phyloP scores from a whole-genome alignment of 768 basidiomycete species.

The Amanita subjunquillea region DNA sequence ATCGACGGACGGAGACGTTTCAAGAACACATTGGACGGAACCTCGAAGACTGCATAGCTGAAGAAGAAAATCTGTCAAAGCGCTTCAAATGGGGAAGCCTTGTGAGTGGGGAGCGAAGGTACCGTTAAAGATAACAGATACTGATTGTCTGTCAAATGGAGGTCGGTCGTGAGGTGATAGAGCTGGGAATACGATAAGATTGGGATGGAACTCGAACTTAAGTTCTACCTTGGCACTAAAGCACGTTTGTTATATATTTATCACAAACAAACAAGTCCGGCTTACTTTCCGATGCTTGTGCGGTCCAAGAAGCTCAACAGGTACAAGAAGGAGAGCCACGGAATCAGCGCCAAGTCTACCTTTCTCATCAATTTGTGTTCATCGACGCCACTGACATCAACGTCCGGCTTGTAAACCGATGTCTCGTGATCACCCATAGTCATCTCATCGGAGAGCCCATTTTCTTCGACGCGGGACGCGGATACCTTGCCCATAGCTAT shows the following conservation, averaged over 20 bases:
- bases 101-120: slow-evolving; percentile 10
- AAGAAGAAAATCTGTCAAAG: slow-evolving; percentile 35
- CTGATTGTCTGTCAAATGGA: slow-evolving; percentile 55
- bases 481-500: neutral
- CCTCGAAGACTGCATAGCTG: slow-evolving; percentile 67
- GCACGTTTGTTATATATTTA: neutral
- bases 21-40: slow-evolving; percentile 65
- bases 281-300: slow-evolving; percentile 42
- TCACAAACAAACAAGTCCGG: slow-evolving; percentile 6
- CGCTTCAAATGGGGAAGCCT: neutral
- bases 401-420: slow-evolving; percentile 31
- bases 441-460: slow-evolving; percentile 17
- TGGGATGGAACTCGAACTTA: neutral
- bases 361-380: slow-evolving; percentile 64
- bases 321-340: slow-evolving; percentile 70
- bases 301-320: slow-evolving; percentile 57
- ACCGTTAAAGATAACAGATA: slow-evolving; percentile 58
- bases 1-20: slow-evolving; percentile 68
- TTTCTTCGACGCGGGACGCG: neutral
- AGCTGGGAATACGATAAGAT: slow-evolving; percentile 28
- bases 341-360: slow-evolving; percentile 54
- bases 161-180: slow-evolving; percentile 47
- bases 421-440: slow-evolving; percentile 15
- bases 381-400: slow-evolving; percentile 53
- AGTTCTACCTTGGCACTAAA: slow-evolving; percentile 28